A percentile compares a stretch with the other conserved stretches of the same genome.
Evolutionary conservation across 805 yeast genomes (phyloP).

Genomic region (Phaffomyces antillensis): DNA sequence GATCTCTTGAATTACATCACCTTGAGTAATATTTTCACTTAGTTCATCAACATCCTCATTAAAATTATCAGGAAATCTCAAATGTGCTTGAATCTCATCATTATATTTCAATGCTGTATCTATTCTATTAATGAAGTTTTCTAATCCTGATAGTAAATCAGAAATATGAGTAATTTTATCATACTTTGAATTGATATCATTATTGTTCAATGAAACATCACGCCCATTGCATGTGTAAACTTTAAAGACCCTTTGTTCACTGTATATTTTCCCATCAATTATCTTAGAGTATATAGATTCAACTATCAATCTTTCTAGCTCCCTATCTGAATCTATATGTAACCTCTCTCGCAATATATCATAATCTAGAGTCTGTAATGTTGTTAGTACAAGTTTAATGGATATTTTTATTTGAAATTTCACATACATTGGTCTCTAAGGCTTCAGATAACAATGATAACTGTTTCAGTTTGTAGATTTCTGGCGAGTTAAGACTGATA

Average conservation of each 20-base stretch:
- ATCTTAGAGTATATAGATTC: conserved; percentile 15
- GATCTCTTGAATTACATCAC: neutral
- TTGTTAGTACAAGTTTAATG: neutral
- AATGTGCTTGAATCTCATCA: conserved; percentile 2
- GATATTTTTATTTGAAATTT: no score
- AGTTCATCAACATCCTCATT: neutral
- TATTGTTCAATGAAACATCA: conserved; percentile 5
- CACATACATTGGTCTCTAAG: conserved; percentile 7
- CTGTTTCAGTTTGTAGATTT: conserved; percentile 17
- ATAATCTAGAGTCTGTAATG: conserved; percentile 7
- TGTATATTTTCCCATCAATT: conserved; percentile 16
- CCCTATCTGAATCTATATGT: conserved; percentile 2
- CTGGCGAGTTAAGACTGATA: conserved; percentile 9
- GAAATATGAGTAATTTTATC: neutral
- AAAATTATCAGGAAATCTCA: neutral
- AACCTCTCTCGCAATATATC: conserved; percentile 8
- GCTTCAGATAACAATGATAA: conserved; percentile 17
- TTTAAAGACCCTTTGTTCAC: conserved; percentile 13
- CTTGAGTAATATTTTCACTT: neutral
- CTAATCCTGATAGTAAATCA: conserved; percentile 11
- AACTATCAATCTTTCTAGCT: conserved; percentile 17
- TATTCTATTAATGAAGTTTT: conserved; percentile 11
- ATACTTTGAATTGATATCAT: conserved; percentile 7
- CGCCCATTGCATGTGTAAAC: conserved; percentile 19
- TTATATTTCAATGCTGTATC: conserved; percentile 8